Conservation (phyloP, 805 yeast genomes). For the Barnettozyma salicaria region DNA sequence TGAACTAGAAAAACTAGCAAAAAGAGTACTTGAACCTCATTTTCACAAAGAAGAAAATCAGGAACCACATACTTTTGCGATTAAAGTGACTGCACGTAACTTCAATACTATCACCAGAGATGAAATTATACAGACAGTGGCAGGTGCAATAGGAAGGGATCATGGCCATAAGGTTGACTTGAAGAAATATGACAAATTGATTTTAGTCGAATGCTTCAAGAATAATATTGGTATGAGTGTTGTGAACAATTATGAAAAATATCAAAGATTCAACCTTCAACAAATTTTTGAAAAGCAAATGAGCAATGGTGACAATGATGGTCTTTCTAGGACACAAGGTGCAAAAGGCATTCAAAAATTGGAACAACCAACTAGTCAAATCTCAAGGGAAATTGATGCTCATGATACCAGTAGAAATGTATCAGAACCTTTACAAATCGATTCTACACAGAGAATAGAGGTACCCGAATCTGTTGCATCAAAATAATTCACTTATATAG, state of each 20-base stretch:
- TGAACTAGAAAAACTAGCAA: constrained; percentile 57
- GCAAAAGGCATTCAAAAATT: constrained; percentile 1
- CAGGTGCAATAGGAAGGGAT: constrained; percentile 62
- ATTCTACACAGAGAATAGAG: too few species aligned
- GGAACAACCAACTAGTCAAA: background rate
- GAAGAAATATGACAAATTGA: constrained; percentile 68
- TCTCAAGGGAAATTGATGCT: background rate
- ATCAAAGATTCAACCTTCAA: constrained; percentile 71
- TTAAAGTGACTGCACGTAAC: constrained; percentile 72
- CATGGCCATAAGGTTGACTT: constrained; percentile 75
- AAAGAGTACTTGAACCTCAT: constrained; percentile 57
- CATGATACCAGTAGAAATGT: too few species aligned
- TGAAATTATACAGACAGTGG: constrained; percentile 68
- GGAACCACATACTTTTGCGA: constrained; percentile 54
- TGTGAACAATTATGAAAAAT: constrained; percentile 55
- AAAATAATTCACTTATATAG: constrained; percentile 1
- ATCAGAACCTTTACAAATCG: background rate
- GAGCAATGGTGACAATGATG: constrained; percentile 8
- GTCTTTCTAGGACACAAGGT: constrained; percentile 7
- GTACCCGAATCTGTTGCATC: background rate
- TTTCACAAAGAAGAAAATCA: constrained; percentile 46
- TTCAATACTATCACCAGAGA: constrained; percentile 67
- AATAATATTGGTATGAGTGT: constrained; percentile 84
- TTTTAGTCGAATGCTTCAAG: constrained; percentile 84
- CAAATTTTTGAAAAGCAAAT: constrained; percentile 55